Percentiles rank a stretch among this genome's conserved stretches.
These are phyloP conservation scores for Arxiozyma heterogenica DNA, from an alignment of 1,139 yeast species.

Conservation along the genomic window DNA sequence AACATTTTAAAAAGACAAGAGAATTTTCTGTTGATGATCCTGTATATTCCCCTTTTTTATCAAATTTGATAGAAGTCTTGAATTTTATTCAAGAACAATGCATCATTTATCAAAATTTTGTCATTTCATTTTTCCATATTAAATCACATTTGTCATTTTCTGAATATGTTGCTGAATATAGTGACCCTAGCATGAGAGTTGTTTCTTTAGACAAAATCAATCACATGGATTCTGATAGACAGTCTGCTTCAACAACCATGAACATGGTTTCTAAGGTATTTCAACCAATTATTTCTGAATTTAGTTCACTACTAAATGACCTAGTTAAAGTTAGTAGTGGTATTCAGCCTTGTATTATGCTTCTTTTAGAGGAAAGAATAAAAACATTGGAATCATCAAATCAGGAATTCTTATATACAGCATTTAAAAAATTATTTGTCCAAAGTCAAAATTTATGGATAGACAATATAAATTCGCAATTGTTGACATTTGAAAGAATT, in stretches of 20 bases:
- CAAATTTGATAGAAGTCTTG: constrained; percentile 22
- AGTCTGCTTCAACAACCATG: constrained; percentile 46
- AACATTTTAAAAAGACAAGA: constrained; percentile 13
- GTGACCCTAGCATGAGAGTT: constrained; percentile 35
- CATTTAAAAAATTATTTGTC: constrained; percentile 45
- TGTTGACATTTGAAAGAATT: constrained; percentile 45
- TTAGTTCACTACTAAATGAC: constrained; percentile 36
- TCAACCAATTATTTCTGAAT: constrained; percentile 35
- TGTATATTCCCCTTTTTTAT: constrained; percentile 9
- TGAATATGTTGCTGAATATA: constrained; percentile 36
- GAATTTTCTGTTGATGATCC: constrained; percentile 11
- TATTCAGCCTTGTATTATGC: constrained; percentile 37
- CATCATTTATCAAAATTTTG: constrained; percentile 55
- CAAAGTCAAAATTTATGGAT: constrained; percentile 51
- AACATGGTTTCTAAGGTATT: constrained; percentile 47
- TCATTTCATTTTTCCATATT: constrained; percentile 58
- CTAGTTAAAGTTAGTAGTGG: constrained; percentile 34
- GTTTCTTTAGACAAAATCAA: constrained; percentile 24
- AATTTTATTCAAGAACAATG: constrained; percentile 36
- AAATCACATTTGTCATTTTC: constrained; percentile 41
- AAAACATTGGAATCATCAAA: constrained; percentile 40
- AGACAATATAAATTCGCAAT: constrained; percentile 47
- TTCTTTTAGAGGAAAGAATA: constrained; percentile 34
- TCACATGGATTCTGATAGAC: constrained; percentile 44
- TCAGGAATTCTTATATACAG: constrained; percentile 57